Evolutionary conservation across 495 filamentous ascomycete species (phyloP).

Genomic region (Annulohypoxylon maeteangense): DNA sequence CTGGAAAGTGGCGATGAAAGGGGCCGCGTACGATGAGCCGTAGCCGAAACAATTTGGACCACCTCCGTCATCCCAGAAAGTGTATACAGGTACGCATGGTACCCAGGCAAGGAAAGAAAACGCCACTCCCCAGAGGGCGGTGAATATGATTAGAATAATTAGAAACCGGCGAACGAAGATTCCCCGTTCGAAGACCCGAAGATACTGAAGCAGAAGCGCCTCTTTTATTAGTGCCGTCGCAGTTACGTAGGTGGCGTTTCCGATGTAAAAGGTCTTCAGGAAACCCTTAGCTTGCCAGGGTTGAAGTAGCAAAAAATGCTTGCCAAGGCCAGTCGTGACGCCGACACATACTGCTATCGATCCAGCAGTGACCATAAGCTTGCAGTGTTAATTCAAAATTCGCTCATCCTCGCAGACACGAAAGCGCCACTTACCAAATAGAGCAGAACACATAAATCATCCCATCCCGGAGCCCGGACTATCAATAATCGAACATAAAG

Average conservation of each 20-base stretch:
- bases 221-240: slow-evolving; percentile 50
- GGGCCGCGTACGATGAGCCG: slow-evolving; percentile 34
- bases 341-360: slow-evolving; percentile 40
- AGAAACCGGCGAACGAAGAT: slow-evolving; percentile 32
- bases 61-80: slow-evolving; percentile 37
- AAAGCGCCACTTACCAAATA: slow-evolving; percentile 40
- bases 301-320: slow-evolving; percentile 40
- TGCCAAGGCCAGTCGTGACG: slow-evolving; percentile 40
- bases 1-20: slow-evolving; percentile 47
- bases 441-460: slow-evolving; percentile 49
- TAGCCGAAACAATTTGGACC: slow-evolving; percentile 42
- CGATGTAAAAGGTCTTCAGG: slow-evolving; percentile 46
- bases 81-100: slow-evolving; percentile 44
- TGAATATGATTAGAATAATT: slow-evolving; percentile 36
- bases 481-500: slow-evolving; percentile 45
- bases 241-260: slow-evolving; percentile 45
- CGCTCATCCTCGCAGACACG: not conserved
- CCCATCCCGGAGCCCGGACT: slow-evolving; percentile 45
- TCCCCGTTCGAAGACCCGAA: slow-evolving; percentile 44
- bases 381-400: slow-evolving; percentile 13
- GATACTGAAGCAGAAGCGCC: slow-evolving; percentile 51
- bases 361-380: slow-evolving; percentile 39
- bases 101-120: slow-evolving; percentile 51
- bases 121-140: slow-evolving; percentile 45
- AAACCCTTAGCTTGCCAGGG: slow-evolving; percentile 30